Evolutionary conservation across 2,329 filamentous ascomycete species (phyloP).

Genomic region (Chrysosporium keratinophilum): DNA sequence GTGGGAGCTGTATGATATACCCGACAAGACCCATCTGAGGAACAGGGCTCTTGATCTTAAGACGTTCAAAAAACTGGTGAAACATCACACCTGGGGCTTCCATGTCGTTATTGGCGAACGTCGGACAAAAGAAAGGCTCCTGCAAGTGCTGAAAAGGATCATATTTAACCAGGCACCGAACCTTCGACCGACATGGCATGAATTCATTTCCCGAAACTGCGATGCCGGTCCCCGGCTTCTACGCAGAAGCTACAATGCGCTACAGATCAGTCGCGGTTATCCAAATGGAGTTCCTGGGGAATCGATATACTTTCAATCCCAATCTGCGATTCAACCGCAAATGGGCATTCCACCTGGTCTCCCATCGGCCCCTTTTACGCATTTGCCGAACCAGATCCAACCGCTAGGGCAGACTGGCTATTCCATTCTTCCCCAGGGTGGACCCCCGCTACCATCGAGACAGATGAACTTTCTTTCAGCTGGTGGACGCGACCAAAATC

Average conservation of each 20-base stretch:
- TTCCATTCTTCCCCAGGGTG: background rate
- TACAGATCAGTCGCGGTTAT: conserved; percentile 12
- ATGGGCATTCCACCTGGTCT: background rate
- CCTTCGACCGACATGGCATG: conserved; percentile 13
- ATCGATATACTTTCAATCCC: conserved; percentile 1
- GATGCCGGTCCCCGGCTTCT: conserved; percentile 16
- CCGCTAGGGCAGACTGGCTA: background rate
- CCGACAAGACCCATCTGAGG: conserved; percentile 13
- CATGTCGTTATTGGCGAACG: conserved; percentile 10
- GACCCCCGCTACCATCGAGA: background rate
- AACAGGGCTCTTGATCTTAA: conserved; percentile 9
- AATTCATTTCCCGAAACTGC: conserved; percentile 14
- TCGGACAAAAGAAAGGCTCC: conserved; percentile 12
- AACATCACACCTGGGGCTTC: conserved; percentile 17
- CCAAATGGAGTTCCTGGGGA: conserved; percentile 10
- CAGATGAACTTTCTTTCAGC: background rate
- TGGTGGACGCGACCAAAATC: background rate
- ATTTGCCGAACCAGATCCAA: background rate
- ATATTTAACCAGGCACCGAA: conserved; percentile 14
- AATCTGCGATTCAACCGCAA: background rate
- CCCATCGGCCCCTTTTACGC: background rate
- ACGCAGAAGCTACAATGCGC: conserved; percentile 11
- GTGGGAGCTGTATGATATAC: conserved; percentile 15
- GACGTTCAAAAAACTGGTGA: conserved; percentile 12
- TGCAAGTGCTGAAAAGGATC: conserved; percentile 15